A percentile compares a stretch with the other conserved stretches of the same genome.
phyloP scores from a whole-genome alignment of 352 stramenopile genomes.

The Pythium rhizo-oryzae region DNA sequence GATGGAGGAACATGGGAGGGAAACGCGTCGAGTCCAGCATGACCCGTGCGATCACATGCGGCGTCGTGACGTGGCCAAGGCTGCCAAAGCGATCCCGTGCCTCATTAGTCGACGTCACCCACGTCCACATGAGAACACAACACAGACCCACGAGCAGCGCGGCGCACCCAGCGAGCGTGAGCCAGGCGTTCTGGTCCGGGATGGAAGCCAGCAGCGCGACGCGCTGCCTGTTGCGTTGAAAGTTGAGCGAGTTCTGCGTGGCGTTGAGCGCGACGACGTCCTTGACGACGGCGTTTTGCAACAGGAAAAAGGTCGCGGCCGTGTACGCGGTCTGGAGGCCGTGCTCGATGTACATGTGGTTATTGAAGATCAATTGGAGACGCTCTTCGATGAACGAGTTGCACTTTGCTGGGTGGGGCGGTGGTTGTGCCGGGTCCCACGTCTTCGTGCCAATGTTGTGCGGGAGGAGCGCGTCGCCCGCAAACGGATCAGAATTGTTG shows the following conservation, averaged over 20 bases:
- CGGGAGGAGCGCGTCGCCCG: neutral
- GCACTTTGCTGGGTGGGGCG: neutral
- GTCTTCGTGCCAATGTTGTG: neutral
- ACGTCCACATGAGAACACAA: neutral
- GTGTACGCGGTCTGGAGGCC: slow-evolving; percentile 4
- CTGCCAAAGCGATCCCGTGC: too few species aligned
- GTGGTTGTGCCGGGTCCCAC: neutral
- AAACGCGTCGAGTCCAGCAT: neutral
- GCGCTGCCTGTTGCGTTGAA: neutral
- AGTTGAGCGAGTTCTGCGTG: neutral
- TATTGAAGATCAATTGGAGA: neutral
- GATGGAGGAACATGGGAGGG: neutral
- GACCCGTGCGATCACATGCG: neutral
- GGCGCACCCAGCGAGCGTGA: neutral
- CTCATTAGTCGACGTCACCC: neutral
- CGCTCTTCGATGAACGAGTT: neutral
- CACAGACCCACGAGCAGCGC: neutral
- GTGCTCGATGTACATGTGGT: slow-evolving; percentile 8
- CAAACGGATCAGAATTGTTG: neutral
- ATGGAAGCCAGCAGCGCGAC: neutral
- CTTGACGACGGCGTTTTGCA: slow-evolving; percentile 2
- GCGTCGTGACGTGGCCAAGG: neutral
- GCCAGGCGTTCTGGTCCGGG: neutral
- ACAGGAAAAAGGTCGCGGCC: slow-evolving; percentile 6
- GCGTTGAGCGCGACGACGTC: neutral